Conservation (phyloP, 331 rosid genomes). For the Quercus phellos region DNA sequence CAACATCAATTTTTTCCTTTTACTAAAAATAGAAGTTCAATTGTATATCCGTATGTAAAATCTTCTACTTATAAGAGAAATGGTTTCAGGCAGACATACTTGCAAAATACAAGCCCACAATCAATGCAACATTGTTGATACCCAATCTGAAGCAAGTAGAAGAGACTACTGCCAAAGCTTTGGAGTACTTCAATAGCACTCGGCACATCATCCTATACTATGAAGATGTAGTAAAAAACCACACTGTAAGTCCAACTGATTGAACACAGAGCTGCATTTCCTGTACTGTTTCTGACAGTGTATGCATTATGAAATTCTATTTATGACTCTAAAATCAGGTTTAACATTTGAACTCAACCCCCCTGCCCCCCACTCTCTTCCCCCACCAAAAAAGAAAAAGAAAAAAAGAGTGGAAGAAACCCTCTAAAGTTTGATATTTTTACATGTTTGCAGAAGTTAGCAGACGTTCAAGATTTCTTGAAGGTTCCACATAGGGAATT, state of each 20-base stretch:
- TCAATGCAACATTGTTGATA: slow-evolving; percentile 66
- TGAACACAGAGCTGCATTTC: not conserved
- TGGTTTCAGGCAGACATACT: slow-evolving; percentile 81
- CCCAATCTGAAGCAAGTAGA: slow-evolving; percentile 61
- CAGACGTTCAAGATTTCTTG: slow-evolving; percentile 74
- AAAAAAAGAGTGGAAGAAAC: not conserved
- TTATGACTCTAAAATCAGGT: not conserved
- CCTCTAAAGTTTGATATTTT: not conserved
- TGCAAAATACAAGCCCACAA: slow-evolving; percentile 77
- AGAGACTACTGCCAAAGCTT: slow-evolving; percentile 66
- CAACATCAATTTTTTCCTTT: not conserved
- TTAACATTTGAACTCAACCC: not conserved
- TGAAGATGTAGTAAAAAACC: slow-evolving; percentile 81
- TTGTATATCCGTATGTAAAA: slow-evolving; percentile 1
- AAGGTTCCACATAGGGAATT: slow-evolving; percentile 70
- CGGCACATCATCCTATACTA: slow-evolving; percentile 71
- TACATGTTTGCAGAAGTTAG: slow-evolving; percentile 59
- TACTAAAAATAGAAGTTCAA: not conserved
- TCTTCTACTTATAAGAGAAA: not conserved
- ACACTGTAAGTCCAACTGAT: slow-evolving; percentile 49
- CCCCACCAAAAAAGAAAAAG: not conserved
- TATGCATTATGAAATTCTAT: not conserved
- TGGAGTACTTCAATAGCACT: slow-evolving; percentile 84
- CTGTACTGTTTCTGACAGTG: not conserved
- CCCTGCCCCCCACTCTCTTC: not conserved